Evolutionary conservation across 768 basidiomycete genomes (phyloP).

Genomic region (Sutorius australiensis): DNA sequence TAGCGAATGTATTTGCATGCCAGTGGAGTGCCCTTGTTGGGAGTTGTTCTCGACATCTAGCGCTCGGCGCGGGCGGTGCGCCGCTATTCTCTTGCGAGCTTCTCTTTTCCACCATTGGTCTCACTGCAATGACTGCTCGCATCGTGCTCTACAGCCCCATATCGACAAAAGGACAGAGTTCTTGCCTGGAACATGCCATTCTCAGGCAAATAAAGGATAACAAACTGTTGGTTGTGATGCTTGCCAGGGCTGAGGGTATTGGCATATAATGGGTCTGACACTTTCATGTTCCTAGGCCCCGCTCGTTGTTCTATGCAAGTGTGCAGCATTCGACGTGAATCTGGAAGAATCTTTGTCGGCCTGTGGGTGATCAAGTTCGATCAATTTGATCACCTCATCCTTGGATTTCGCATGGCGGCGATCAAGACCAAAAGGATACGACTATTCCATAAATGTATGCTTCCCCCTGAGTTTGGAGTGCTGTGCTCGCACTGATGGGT

Average conservation of each 20-base stretch:
- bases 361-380: neutral
- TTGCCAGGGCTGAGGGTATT: neutral
- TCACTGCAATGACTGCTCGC: neutral
- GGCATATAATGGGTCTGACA: neutral
- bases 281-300: neutral
- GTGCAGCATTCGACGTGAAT: neutral
- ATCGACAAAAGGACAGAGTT: neutral
- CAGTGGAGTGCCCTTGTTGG: neutral
- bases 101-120: neutral
- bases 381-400: neutral
- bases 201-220: neutral
- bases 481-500: neutral
- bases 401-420: neutral
- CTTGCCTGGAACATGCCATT: neutral
- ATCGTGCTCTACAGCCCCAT: neutral
- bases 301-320: too few species aligned
- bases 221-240: neutral
- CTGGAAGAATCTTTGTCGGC: neutral
- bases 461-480: too few species aligned
- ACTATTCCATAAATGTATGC: neutral
- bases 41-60: neutral
- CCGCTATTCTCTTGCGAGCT: neutral
- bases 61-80: neutral
- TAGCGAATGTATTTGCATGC: neutral
- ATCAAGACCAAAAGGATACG: neutral